Base-by-base conservation (phyloP, 495 filamentous ascomycete species). In the Filosporella fistucella region DNA sequence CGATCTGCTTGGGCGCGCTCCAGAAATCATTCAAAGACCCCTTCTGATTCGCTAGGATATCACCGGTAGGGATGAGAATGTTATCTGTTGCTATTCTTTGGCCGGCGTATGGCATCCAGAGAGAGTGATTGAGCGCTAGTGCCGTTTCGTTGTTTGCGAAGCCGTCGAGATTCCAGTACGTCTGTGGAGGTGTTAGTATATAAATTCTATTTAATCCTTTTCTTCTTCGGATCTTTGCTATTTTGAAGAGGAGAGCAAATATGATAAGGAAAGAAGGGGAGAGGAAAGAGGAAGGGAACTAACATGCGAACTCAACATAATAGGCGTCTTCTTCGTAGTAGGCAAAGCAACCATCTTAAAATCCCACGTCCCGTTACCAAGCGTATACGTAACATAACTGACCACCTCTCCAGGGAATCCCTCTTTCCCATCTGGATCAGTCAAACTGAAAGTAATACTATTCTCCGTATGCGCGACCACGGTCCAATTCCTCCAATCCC, bases 151-250 rank as follows among this genome's bases (percentile, higher is more conserved):
- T 68, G 59, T 79, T 77, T 48, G 71, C 66, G 62, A 89, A 95
- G 9, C 80, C 89, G 61, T 91, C 88, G 45, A 95, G 70, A 65
- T 94, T 93, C 87, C 88, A 95, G 69, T 94, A 95, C 39, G 85
- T 79, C 67, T 85, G 76, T 59, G 9, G n/a, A n/a, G n/a, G n/a
- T n/a, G n/a, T n/a, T n/a, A n/a, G 76, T 77, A 52, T 28, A 11
- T n/a, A 22, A 39, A 32, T 32, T 33, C 20, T 6, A n/a, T n/a
- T n/a, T n/a, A n/a, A n/a, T n/a, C n/a, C n/a, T n/a, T n/a, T n/a
- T n/a, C n/a, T n/a, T n/a, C n/a, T n/a, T n/a, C n/a, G n/a, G n/a
- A n/a, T n/a, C n/a, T n/a, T n/a, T n/a, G n/a, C n/a, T n/a, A n/a
- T n/a, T n/a, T n/a, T n/a, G n/a, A n/a, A n/a, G n/a, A n/a, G n/a